A percentile compares a stretch with the other conserved stretches of the same genome.
phyloP scores from a whole-genome alignment of 768 basidiomycete genomes.

The Rhizopogon sp. region DNA sequence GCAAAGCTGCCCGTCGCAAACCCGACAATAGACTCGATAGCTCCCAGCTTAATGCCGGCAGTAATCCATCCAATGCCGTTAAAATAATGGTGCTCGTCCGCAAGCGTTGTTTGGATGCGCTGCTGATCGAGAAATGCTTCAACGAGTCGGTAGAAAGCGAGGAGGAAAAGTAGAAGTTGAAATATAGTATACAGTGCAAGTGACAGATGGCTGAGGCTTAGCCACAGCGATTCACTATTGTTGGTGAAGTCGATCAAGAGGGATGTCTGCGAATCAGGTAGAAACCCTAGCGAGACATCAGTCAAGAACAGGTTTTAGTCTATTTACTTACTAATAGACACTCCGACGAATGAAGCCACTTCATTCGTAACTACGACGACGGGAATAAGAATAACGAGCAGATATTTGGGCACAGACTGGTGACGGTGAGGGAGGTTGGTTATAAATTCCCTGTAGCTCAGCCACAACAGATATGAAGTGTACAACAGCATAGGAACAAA shows the following conservation, averaged over 20 bases:
- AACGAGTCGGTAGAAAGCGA: slow-evolving; percentile 55
- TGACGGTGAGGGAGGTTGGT: slow-evolving; percentile 47
- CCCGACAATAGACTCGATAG: slow-evolving; percentile 59
- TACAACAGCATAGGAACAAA: slow-evolving; percentile 64
- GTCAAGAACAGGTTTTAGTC: not conserved
- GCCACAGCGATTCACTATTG: slow-evolving; percentile 36
- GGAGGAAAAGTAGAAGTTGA: slow-evolving; percentile 53
- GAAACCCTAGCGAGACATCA: slow-evolving; percentile 1
- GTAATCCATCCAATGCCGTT: slow-evolving; percentile 65
- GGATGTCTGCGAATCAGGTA: slow-evolving; percentile 1
- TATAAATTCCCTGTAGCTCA: slow-evolving; percentile 48
- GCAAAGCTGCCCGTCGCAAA: slow-evolving; percentile 54
- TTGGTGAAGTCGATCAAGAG: slow-evolving; percentile 39
- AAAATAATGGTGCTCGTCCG: slow-evolving; percentile 43
- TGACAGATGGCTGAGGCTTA: slow-evolving; percentile 54
- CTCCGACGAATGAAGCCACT: slow-evolving; percentile 60
- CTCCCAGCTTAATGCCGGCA: slow-evolving; percentile 56
- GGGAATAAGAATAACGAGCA: slow-evolving; percentile 52
- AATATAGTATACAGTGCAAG: slow-evolving; percentile 54
- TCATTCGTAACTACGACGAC: slow-evolving; percentile 50
- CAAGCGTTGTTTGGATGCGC: slow-evolving; percentile 40
- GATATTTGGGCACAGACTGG: slow-evolving; percentile 36
- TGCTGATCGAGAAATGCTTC: slow-evolving; percentile 47
- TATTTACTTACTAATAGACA: slow-evolving; percentile 46
- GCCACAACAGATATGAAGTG: slow-evolving; percentile 55